Conservation (phyloP, 2,329 filamentous ascomycete species). For the Neonectria hederae region DNA sequence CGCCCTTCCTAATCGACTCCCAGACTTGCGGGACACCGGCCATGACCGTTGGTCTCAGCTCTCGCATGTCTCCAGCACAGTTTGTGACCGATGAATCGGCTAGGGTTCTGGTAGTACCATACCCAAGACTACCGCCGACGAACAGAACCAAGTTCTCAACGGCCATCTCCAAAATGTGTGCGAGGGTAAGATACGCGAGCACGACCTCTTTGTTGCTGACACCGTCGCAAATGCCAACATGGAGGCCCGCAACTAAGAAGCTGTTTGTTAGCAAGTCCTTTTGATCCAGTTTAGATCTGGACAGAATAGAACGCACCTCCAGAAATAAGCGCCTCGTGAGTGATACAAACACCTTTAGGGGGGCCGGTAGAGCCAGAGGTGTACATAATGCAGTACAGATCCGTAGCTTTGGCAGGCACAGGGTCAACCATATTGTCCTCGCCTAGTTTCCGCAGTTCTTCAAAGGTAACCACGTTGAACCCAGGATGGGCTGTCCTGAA, state of each 20-base stretch:
- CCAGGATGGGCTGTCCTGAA: slow-evolving; percentile 66
- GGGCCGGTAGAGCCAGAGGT: slow-evolving; percentile 90
- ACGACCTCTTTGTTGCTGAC: slow-evolving; percentile 81
- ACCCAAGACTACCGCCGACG: slow-evolving; percentile 90
- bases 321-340: slow-evolving; percentile 82
- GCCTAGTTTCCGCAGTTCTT: slow-evolving; percentile 63
- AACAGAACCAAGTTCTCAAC: slow-evolving; percentile 90
- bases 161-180: slow-evolving; percentile 95
- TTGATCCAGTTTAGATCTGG: neutral
- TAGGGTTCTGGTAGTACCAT: slow-evolving; percentile 87
- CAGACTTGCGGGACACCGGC: slow-evolving; percentile 95
- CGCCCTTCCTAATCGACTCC: slow-evolving; percentile 96
- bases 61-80: slow-evolving; percentile 91
- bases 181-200: slow-evolving; percentile 90
- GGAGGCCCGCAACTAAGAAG: slow-evolving; percentile 75
- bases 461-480: slow-evolving; percentile 61
- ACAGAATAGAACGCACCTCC: slow-evolving; percentile 59
- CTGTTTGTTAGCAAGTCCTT: neutral
- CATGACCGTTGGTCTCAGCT: slow-evolving; percentile 86
- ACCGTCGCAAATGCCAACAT: slow-evolving; percentile 78
- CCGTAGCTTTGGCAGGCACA: slow-evolving; percentile 74
- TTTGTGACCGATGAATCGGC: slow-evolving; percentile 87
- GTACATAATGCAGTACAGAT: slow-evolving; percentile 84
- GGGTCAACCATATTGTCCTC: slow-evolving; percentile 75
- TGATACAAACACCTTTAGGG: slow-evolving; percentile 87